A percentile compares a stretch with the other conserved stretches of the same genome.
Conservation (phyloP, 2,329 filamentous ascomycete genomes). For the Tolypocladium tropicale region DNA sequence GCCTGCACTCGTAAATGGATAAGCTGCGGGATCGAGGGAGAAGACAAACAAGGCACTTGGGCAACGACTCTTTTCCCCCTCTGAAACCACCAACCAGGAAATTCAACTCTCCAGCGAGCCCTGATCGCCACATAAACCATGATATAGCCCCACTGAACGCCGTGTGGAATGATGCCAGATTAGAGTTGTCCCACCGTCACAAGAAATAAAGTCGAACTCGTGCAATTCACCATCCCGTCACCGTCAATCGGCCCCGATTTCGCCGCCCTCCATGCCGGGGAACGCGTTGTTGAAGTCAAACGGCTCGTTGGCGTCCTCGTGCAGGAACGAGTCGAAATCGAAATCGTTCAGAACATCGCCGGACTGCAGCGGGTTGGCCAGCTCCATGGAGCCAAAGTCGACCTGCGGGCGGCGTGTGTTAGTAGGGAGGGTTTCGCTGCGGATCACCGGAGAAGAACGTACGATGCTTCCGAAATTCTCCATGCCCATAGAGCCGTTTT, state of each 20-base stretch:
- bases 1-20: background rate
- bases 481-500: constrained; percentile 34
- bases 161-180: constrained; percentile 29
- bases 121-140: constrained; percentile 28
- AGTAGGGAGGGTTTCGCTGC: constrained; percentile 1
- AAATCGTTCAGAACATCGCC: constrained; percentile 55
- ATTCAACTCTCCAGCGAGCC: constrained; percentile 14
- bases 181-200: constrained; percentile 21
- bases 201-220: constrained; percentile 13
- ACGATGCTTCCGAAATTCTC: constrained; percentile 34
- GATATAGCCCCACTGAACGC: constrained; percentile 30
- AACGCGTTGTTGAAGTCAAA: constrained; percentile 48
- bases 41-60: constrained; percentile 8
- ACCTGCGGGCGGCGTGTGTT: constrained; percentile 17
- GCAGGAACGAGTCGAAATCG: constrained; percentile 58
- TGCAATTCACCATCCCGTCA: background rate
- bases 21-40: constrained; percentile 5
- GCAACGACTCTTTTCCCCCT: constrained; percentile 18
- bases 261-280: constrained; percentile 41
- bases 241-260: constrained; percentile 46
- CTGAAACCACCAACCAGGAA: constrained; percentile 14
- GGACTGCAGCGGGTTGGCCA: constrained; percentile 42
- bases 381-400: constrained; percentile 40
- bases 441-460: constrained; percentile 12
- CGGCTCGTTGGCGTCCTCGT: constrained; percentile 37